Conservation (phyloP, 2,329 filamentous ascomycete species). For the Arthrobotrys sphaeroides region DNA sequence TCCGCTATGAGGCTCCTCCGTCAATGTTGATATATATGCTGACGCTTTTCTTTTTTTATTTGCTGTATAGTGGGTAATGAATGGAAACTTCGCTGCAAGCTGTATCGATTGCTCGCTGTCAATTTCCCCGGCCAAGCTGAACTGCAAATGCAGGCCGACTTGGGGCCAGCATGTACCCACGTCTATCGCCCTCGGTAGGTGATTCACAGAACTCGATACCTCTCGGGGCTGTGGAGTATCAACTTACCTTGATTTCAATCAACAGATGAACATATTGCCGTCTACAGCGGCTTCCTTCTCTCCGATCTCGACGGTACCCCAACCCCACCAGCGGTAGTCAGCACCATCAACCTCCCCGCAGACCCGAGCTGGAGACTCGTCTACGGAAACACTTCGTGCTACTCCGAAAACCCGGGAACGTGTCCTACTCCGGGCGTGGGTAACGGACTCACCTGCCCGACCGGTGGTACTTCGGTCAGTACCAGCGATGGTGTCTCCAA, state of each 20-base stretch:
- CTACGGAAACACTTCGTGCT: conserved; percentile 45
- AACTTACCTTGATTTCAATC: not conserved
- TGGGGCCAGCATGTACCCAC: conserved; percentile 27
- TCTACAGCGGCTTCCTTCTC: conserved; percentile 44
- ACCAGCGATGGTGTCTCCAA: conserved; percentile 22
- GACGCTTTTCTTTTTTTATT: not conserved
- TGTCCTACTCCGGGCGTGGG: conserved; percentile 3
- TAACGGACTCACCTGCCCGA: conserved; percentile 10
- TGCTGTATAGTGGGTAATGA: conserved; percentile 23
- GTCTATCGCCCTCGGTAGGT: conserved; percentile 24
- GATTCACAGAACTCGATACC: too few relatives aligned
- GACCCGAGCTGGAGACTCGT: conserved; percentile 33
- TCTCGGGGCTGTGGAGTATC: too few relatives aligned
- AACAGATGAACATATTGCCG: conserved; percentile 41
- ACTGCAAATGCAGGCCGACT: conserved; percentile 41
- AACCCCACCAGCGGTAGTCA: conserved; percentile 28
- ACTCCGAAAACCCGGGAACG: not conserved
- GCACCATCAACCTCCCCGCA: conserved; percentile 17
- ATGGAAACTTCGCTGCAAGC: conserved; percentile 32
- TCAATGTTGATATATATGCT: not conserved
- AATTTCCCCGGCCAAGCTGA: not conserved
- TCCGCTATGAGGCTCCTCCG: not conserved
- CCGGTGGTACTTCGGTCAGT: not conserved
- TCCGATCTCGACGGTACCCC: conserved; percentile 31
- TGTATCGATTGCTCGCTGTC: conserved; percentile 32